Base-by-base conservation (phyloP, 768 basidiomycete species). In the Phylloporus sp. region DNA sequence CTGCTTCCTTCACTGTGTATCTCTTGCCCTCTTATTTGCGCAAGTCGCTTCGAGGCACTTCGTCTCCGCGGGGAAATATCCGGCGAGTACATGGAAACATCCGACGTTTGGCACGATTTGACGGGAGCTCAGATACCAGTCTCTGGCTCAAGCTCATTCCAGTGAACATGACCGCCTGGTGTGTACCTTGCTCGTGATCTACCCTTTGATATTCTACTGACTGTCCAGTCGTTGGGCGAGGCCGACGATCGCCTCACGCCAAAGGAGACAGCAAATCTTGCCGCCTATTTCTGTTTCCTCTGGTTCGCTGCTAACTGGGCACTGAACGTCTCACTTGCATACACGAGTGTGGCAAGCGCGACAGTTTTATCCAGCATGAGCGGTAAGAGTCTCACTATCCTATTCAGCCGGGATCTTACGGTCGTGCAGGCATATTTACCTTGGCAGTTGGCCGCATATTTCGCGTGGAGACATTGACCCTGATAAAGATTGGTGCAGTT, bases 291-390 rank as follows among this genome's bases (percentile, higher is more conserved):
- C 66, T 91, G 86, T 64, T 75, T 89, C 48, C 71, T 95, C 28
- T 99, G 94, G 91, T 96, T 99, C 59, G 71, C 82, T 29, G 95
- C 95, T 11, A 98, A 98, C 60, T 98, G 93, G 90, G 66, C 82
- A 10, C 70, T 95, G 24, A 96, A 94, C 61, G 84, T 83, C 1
- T 75, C 87, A 17, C 73, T 98, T 36, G 82, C 79, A 24, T 87
- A 84, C 62, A 98, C 95, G 2, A 91, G 84, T 57, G 94, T 97
- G n/a, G 90, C 90, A 3, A 95, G 91, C 63, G 81, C 90, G 17
- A 96, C 94, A 5, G 84, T 97, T 29, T 67, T 96, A 42, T 86
- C 89, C 2, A 83, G 85, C 59, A 94, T 83, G 74, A 93, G 90
- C 54, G 92, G 94, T 92, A 55, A 27, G 82, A 64, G 8, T 31